Base-by-base conservation (phyloP, 805 yeast species). In the Candida wancherniae region DNA sequence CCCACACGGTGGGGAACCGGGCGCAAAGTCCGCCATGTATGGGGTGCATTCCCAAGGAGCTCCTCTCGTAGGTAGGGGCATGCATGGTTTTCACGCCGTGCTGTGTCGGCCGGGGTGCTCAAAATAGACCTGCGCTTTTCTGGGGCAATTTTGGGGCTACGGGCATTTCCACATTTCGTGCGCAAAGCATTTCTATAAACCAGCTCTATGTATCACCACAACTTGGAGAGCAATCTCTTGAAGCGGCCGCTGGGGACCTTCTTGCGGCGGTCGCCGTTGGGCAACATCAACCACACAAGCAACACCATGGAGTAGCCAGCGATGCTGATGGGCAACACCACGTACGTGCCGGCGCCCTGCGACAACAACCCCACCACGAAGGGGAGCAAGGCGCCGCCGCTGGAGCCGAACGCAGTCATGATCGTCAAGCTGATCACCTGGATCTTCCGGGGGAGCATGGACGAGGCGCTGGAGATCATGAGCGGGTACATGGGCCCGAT, bases 321-420 rank as follows among this genome's bases (percentile, higher is more conserved):
- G 18, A 50, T 40, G 27, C 47, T 45, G 26, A 48, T 36, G 4
- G 55, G 54, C 34, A 51, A 39, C 20, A 51, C 49, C 5, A 48
- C 55, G 29, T 26, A 51, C 4, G 54, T 44, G 2, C 55, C 55
- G 3, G 39, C 40, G n/a, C 22, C 26, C 29, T 51, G 48, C 19
- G 52, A 41, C 4, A 45, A 36, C 36, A 50, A 39, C 3, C 55
- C 55, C 9, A 44, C 44, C 22, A 50, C 15, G 25, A 51, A 50
- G 4, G 55, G 54, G 21, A 51, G 31, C 8, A 51, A 7, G 6
- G 55, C 55, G 1, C 54, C 53, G 5, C 53, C 54, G 15, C 48
- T 45, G 10, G 52, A 42, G 9, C 54, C 55, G 34, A 51, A 51
- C 8, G 54, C 53, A 1, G 52, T 43, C 30, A 44, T 37, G 29